phyloP scores from a whole-genome alignment of 805 yeast genomes.

The Candida endomychidarum region DNA sequence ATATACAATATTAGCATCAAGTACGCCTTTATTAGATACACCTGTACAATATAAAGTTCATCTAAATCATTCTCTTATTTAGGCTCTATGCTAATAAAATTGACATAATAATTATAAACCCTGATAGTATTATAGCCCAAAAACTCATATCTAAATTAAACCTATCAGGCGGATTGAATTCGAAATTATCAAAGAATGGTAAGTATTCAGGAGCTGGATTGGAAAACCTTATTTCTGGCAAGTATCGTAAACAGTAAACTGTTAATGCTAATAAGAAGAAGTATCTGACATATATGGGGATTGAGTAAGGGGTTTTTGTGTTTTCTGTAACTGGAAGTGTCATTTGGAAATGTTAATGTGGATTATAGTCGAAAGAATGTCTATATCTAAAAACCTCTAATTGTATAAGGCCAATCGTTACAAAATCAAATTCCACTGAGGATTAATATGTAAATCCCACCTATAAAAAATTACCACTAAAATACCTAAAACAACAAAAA shows the following conservation, averaged over 20 bases:
- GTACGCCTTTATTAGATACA: too few relatives aligned
- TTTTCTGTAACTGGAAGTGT: too few relatives aligned
- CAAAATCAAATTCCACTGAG: constrained; percentile 1
- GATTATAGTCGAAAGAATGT: too few relatives aligned
- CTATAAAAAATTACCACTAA: constrained; percentile 5
- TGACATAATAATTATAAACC: constrained; percentile 7
- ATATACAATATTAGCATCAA: too few relatives aligned
- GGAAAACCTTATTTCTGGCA: neutral
- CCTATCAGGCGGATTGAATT: constrained; percentile 29
- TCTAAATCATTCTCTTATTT: too few relatives aligned
- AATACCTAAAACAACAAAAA: constrained; percentile 10
- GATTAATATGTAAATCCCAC: constrained; percentile 10
- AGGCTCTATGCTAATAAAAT: neutral
- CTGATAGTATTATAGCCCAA: constrained; percentile 19
- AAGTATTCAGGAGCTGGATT: neutral
- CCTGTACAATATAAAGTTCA: too few relatives aligned
- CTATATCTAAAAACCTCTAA: too few relatives aligned
- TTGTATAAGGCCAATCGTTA: too few relatives aligned
- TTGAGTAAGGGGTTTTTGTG: too few relatives aligned
- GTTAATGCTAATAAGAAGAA: neutral
- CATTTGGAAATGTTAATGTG: too few relatives aligned
- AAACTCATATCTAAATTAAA: constrained; percentile 25
- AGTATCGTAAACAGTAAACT: neutral
- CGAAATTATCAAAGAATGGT: constrained; percentile 20
- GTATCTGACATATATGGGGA: constrained; percentile 1